Conservation (phyloP, 2,329 filamentous ascomycete genomes). For the Cladobotryum mycophilum region DNA sequence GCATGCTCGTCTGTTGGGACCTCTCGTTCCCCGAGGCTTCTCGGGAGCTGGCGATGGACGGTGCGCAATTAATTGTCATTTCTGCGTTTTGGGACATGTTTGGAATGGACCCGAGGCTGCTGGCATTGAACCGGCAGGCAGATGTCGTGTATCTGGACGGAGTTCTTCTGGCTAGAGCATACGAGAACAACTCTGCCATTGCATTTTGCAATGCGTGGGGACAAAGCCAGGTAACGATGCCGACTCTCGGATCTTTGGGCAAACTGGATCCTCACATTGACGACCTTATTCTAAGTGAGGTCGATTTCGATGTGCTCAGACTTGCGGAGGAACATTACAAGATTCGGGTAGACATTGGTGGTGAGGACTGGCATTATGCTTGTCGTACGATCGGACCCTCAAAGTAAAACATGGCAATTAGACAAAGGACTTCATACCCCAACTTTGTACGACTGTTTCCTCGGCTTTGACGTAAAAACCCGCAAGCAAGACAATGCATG, state of each 20-base stretch:
- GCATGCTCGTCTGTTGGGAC: constrained; percentile 4
- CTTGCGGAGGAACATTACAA: constrained; percentile 2
- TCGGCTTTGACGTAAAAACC: too few relatives aligned
- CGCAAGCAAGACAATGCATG: too few relatives aligned
- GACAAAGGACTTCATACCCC: too few relatives aligned
- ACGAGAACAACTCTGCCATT: constrained; percentile 1
- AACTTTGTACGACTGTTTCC: too few relatives aligned
- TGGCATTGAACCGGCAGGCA: background rate
- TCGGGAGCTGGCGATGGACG: background rate
- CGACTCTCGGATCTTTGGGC: constrained; percentile 1
- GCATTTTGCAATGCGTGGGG: constrained; percentile 5
- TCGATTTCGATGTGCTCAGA: background rate
- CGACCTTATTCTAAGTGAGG: background rate
- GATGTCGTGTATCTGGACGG: constrained; percentile 1
- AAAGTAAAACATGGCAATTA: background rate
- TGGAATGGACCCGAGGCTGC: background rate
- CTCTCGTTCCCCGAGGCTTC: background rate
- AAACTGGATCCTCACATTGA: background rate
- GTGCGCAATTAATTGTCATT: constrained; percentile 1
- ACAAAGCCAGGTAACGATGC: constrained; percentile 1
- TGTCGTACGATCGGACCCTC: background rate
- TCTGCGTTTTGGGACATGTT: constrained; percentile 3
- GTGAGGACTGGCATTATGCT: constrained; percentile 3
- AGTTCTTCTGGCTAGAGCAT: background rate
- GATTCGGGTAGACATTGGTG: background rate